A percentile compares a stretch with the other conserved stretches of the same genome.
Evolutionary conservation across 352 stramenopile genomes (phyloP).

Genomic region (Blastocystis sp.): DNA sequence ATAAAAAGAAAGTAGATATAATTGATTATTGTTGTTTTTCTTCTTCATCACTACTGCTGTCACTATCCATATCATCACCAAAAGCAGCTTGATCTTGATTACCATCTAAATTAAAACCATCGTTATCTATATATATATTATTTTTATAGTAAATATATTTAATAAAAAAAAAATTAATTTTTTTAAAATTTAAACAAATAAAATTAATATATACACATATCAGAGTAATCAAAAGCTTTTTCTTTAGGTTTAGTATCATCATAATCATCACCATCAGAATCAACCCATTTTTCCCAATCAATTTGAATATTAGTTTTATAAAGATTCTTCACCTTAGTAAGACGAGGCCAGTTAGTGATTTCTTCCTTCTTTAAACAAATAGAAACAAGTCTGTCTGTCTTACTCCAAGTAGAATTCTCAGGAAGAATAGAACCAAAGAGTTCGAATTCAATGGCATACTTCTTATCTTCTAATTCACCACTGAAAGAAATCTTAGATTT

Average conservation of each 20-base stretch:
- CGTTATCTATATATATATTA: not conserved
- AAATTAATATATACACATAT: not conserved
- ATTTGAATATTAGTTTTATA: slow-evolving; percentile 30
- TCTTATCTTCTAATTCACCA: slow-evolving; percentile 4
- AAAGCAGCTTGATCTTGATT: not conserved
- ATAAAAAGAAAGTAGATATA: slow-evolving; percentile 21
- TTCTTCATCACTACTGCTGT: not conserved
- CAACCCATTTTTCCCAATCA: slow-evolving; percentile 16
- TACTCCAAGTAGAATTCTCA: slow-evolving; percentile 21
- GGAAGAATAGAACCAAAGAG: slow-evolving; percentile 23
- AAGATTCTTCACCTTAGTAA: slow-evolving; percentile 34
- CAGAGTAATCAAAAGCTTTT: not conserved
- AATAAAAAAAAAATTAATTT: not conserved
- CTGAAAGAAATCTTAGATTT: slow-evolving; percentile 17
- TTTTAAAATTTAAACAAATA: not conserved
- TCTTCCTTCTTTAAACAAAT: slow-evolving; percentile 26
- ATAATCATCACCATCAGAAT: slow-evolving; percentile 28
- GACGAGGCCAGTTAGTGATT: slow-evolving; percentile 4
- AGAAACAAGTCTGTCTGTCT: slow-evolving; percentile 1
- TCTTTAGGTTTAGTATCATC: not conserved
- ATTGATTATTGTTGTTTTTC: slow-evolving; percentile 15
- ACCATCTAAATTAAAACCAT: not conserved
- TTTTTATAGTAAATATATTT: not conserved
- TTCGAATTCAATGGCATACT: slow-evolving; percentile 15
- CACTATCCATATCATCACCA: not conserved